These are phyloP conservation scores for Euclidium syriacum DNA, from an alignment of 345 rosid species.

Conservation along the genomic window DNA sequence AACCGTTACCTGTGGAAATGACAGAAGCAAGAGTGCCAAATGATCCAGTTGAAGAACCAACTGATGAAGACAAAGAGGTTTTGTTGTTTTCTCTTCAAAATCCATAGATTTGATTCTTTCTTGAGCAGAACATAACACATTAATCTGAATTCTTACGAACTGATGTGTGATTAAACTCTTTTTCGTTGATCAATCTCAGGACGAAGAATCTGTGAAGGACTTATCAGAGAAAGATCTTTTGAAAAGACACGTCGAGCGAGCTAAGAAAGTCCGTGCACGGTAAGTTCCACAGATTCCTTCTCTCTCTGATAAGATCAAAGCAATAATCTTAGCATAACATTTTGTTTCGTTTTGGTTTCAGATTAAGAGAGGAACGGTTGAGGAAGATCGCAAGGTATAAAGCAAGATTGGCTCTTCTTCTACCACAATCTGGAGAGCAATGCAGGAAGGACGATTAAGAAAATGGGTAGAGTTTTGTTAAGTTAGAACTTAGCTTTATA, in stretches of 20 bases:
- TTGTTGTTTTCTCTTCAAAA: slow-evolving; percentile 17
- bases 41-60: slow-evolving; percentile 37
- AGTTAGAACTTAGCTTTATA: slow-evolving; percentile 19
- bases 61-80: slow-evolving; percentile 51
- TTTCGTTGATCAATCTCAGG: slow-evolving; percentile 38
- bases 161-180: slow-evolving; percentile 10
- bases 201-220: slow-evolving; percentile 45
- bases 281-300: slow-evolving; percentile 30
- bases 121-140: background rate
- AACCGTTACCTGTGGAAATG: slow-evolving; percentile 54
- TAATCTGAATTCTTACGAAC: background rate
- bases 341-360: slow-evolving; percentile 17
- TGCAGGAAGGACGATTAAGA: slow-evolving; percentile 30
- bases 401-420: slow-evolving; percentile 72
- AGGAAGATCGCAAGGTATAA: slow-evolving; percentile 79
- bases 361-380: slow-evolving; percentile 62
- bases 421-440: slow-evolving; percentile 66
- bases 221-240: slow-evolving; percentile 63
- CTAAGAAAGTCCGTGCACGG: slow-evolving; percentile 74
- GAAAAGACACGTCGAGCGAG: slow-evolving; percentile 57
- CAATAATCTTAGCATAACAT: background rate
- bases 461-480: slow-evolving; percentile 7
- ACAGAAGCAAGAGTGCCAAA: slow-evolving; percentile 33
- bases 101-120: background rate
- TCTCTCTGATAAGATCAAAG: background rate